These are phyloP conservation scores for Russula lepida DNA, from an alignment of 768 basidiomycete genomes.

Conservation along the genomic window DNA sequence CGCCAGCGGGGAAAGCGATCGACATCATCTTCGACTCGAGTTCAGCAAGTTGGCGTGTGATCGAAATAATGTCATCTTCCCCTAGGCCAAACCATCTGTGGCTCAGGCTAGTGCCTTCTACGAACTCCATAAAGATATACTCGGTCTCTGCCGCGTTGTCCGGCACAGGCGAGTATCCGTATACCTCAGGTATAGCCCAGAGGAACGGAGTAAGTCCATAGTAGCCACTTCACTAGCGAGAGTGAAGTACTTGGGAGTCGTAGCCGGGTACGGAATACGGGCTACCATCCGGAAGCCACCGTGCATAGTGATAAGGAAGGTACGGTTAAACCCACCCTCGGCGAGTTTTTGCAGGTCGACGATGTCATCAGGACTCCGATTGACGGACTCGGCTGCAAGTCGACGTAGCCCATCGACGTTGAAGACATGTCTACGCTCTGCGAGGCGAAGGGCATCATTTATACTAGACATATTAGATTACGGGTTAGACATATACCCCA, in stretches of 20 bases:
- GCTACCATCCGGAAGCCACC: conserved; percentile 24
- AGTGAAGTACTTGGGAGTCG: conserved; percentile 24
- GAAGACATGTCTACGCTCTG: conserved; percentile 38
- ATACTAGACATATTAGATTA: conserved; percentile 9
- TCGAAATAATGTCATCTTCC: neutral
- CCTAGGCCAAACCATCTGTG: too few relatives aligned
- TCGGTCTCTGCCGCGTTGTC: too few relatives aligned
- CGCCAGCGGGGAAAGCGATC: conserved; percentile 40
- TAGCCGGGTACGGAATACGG: conserved; percentile 11
- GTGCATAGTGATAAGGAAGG: conserved; percentile 27
- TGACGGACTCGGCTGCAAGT: conserved; percentile 39
- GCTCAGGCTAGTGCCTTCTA: too few relatives aligned
- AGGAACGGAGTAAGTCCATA: conserved; percentile 24
- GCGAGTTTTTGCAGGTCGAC: conserved; percentile 33
- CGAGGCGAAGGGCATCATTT: conserved; percentile 34
- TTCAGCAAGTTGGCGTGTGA: conserved; percentile 27
- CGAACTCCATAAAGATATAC: too few relatives aligned
- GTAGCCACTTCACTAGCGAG: conserved; percentile 30
- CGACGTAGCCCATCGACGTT: conserved; percentile 35
- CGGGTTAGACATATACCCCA: conserved; percentile 9
- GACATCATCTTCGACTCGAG: conserved; percentile 40
- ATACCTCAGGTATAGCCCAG: conserved; percentile 25
- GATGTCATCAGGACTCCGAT: conserved; percentile 32
- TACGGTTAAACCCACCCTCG: conserved; percentile 33
- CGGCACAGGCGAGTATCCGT: neutral